Conservation (phyloP, 371 early-diverging fungal species). For the Synchytrium microbalum region DNA sequence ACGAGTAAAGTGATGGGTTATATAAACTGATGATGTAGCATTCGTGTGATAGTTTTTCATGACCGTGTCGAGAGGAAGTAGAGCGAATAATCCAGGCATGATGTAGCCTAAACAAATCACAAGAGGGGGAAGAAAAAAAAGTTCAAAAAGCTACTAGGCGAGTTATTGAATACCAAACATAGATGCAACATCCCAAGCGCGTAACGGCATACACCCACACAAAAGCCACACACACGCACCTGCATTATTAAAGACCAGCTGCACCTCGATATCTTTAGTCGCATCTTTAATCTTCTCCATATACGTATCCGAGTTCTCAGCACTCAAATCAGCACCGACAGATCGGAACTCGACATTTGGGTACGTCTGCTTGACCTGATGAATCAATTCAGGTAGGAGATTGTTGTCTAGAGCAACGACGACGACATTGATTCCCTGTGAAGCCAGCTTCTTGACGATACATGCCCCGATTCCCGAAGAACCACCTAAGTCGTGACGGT, state of each 20-base stretch:
- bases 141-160: too few species aligned
- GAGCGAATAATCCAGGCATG: slow-evolving; percentile 46
- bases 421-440: slow-evolving; percentile 50
- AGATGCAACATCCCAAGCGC: too few species aligned
- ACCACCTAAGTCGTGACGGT: slow-evolving; percentile 36
- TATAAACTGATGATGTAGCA: slow-evolving; percentile 38
- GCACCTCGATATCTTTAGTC: slow-evolving; percentile 42
- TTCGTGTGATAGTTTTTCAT: slow-evolving; percentile 51
- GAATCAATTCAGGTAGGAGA: slow-evolving; percentile 32
- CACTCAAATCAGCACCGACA: slow-evolving; percentile 43
- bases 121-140: too few species aligned
- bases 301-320: slow-evolving; percentile 31
- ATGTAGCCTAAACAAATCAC: slow-evolving; percentile 52
- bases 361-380: slow-evolving; percentile 34
- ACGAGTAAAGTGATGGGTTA: slow-evolving; percentile 48
- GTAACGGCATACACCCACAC: too few species aligned
- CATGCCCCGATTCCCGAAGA: slow-evolving; percentile 57
- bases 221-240: slow-evolving; percentile 18
- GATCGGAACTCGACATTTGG: slow-evolving; percentile 42
- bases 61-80: slow-evolving; percentile 31
- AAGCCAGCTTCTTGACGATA: slow-evolving; percentile 46
- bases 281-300: slow-evolving; percentile 37
- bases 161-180: too few species aligned
- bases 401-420: slow-evolving; percentile 50
- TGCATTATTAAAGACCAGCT: slow-evolving; percentile 57